Conservation (phyloP, 2,329 filamentous ascomycete species). For the Paecilomyces niveus region DNA sequence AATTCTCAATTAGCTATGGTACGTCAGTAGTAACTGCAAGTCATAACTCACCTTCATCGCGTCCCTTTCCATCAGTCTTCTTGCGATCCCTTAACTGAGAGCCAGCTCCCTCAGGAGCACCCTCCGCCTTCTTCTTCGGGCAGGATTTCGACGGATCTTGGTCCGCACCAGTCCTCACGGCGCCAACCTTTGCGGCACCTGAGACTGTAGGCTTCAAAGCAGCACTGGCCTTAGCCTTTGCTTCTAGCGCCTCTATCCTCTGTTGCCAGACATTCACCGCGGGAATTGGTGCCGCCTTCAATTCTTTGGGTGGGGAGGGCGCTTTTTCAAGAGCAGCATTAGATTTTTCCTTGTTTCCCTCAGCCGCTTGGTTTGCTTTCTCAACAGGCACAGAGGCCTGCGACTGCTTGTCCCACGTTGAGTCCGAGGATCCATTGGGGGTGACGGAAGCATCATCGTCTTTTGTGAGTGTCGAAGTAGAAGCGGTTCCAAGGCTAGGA, state of each 20-base stretch:
- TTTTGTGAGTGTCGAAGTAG: constrained; percentile 48
- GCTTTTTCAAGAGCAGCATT: constrained; percentile 54
- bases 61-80: constrained; percentile 34
- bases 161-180: constrained; percentile 28
- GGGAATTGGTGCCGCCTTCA: constrained; percentile 76
- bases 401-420: constrained; percentile 60
- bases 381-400: constrained; percentile 59
- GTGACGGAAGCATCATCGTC: constrained; percentile 56
- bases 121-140: constrained; percentile 33
- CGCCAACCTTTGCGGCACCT: constrained; percentile 10
- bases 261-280: constrained; percentile 83
- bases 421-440: constrained; percentile 58
- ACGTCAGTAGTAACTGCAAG: neutral
- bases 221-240: constrained; percentile 38
- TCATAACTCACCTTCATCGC: constrained; percentile 26
- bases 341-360: constrained; percentile 46
- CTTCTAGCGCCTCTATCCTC: constrained; percentile 60
- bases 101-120: constrained; percentile 14
- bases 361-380: constrained; percentile 32
- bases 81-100: constrained; percentile 23
- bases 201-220: constrained; percentile 17
- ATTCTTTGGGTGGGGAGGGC: constrained; percentile 48
- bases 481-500: constrained; percentile 48
- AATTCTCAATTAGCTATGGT: constrained; percentile 1
- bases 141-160: constrained; percentile 32